A percentile compares a stretch with the other conserved stretches of the same genome.
These are phyloP conservation scores for Aristolochia fimbriata DNA, from an alignment of 164 flowering plant genomes.

Conservation along the genomic window DNA sequence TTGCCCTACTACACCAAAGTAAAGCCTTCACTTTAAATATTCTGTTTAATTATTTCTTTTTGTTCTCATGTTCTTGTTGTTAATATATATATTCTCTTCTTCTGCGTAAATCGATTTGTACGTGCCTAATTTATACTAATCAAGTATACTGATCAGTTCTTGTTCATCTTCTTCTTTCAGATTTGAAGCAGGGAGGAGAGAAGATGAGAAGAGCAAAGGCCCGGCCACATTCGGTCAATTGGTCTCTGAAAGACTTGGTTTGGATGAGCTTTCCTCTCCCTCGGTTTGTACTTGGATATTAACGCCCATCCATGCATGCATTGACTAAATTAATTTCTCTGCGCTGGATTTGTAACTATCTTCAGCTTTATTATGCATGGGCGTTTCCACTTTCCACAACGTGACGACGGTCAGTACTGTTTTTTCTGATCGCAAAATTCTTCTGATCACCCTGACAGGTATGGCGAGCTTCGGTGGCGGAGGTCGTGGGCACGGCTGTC, in stretches of 20 bases:
- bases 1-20: constrained; percentile 25
- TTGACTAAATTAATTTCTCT: too few relatives aligned
- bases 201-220: constrained; percentile 8
- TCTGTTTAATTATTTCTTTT: too few relatives aligned
- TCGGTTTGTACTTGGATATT: background rate
- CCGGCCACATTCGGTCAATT: constrained; percentile 9
- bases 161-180: constrained; percentile 14
- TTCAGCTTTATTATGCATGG: too few relatives aligned
- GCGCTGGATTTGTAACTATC: too few relatives aligned
- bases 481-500: constrained; percentile 41
- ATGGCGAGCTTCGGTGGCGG: constrained; percentile 51
- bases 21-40: too few relatives aligned
- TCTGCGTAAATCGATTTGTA: too few relatives aligned
- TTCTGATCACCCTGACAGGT: constrained; percentile 19
- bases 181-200: constrained; percentile 15
- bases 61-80: too few relatives aligned
- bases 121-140: too few relatives aligned
- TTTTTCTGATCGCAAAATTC: too few relatives aligned
- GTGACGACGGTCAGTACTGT: too few relatives aligned
- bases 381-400: too few relatives aligned
- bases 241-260: constrained; percentile 23
- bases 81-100: too few relatives aligned
- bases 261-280: constrained; percentile 26
- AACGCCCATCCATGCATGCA: background rate
- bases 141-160: background rate